phyloP scores from a whole-genome alignment of 2,329 filamentous ascomycete genomes.

The Trichoderma semiorbis region DNA sequence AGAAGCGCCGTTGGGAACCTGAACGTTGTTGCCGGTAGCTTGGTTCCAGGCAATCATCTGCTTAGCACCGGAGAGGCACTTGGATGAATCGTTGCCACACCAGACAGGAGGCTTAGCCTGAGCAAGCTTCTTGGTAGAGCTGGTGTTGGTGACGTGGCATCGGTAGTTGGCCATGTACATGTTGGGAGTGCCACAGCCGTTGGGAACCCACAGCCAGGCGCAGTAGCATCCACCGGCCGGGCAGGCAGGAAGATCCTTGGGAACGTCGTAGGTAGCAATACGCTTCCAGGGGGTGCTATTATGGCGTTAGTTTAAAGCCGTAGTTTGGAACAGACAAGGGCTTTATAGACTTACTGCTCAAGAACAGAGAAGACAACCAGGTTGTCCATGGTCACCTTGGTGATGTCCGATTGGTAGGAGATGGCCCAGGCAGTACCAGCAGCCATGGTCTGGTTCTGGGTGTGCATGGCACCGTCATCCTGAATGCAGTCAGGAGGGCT shows the following conservation, averaged over 20 bases:
- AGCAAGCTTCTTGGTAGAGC: constrained; percentile 36
- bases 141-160: constrained; percentile 43
- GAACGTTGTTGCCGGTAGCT: constrained; percentile 30
- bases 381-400: constrained; percentile 44
- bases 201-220: constrained; percentile 27
- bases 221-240: constrained; percentile 26
- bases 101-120: constrained; percentile 37
- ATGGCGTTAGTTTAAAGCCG: neutral
- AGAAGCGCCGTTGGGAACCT: constrained; percentile 22
- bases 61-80: constrained; percentile 44
- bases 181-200: constrained; percentile 26
- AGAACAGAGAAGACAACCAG: constrained; percentile 44
- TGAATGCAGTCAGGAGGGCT: constrained; percentile 28
- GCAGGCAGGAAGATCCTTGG: constrained; percentile 24
- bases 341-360: constrained; percentile 31
- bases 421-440: constrained; percentile 47
- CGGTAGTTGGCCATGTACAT: constrained; percentile 45
- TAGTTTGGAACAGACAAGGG: neutral
- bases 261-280: constrained; percentile 23
- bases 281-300: constrained; percentile 25
- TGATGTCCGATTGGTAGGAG: constrained; percentile 41
- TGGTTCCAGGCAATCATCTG: constrained; percentile 48
- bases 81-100: constrained; percentile 37
- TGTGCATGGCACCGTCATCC: constrained; percentile 43
- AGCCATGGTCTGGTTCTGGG: constrained; percentile 38